Conservation (phyloP, 345 rosid genomes). For the Populus euphratica region DNA sequence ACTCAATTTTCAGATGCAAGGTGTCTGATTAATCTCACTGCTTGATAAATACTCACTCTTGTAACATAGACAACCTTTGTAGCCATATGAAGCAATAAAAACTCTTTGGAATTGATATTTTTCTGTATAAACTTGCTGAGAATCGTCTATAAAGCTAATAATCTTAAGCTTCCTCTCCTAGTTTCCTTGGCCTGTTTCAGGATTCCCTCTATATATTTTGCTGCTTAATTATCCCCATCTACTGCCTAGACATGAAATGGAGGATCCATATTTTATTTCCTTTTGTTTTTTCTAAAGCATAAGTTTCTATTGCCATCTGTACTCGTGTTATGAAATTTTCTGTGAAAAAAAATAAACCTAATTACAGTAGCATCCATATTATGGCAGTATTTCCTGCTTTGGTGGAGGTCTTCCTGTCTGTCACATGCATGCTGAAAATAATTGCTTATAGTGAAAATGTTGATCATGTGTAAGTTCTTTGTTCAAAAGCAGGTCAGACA, state of each 20-base stretch:
- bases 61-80: background rate
- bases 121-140: too few relatives aligned
- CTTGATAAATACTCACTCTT: background rate
- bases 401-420: background rate
- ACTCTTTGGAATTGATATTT: too few relatives aligned
- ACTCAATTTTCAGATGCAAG: background rate
- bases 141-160: too few relatives aligned
- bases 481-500: constrained; percentile 62
- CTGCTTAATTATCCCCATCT: too few relatives aligned
- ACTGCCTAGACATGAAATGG: too few relatives aligned
- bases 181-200: too few relatives aligned
- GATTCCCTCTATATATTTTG: too few relatives aligned
- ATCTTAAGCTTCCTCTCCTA: too few relatives aligned
- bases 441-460: constrained; percentile 7
- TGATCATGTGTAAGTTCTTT: constrained; percentile 8
- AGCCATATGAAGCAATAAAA: background rate
- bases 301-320: too few relatives aligned
- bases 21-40: constrained; percentile 1
- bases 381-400: background rate
- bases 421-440: background rate
- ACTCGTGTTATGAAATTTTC: background rate
- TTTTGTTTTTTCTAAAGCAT: too few relatives aligned
- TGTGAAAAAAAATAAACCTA: background rate
- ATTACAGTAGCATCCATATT: background rate
- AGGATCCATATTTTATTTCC: too few relatives aligned